These are phyloP conservation scores for Xanthoconium purpureum DNA, from an alignment of 768 basidiomycete species.

Conservation along the genomic window DNA sequence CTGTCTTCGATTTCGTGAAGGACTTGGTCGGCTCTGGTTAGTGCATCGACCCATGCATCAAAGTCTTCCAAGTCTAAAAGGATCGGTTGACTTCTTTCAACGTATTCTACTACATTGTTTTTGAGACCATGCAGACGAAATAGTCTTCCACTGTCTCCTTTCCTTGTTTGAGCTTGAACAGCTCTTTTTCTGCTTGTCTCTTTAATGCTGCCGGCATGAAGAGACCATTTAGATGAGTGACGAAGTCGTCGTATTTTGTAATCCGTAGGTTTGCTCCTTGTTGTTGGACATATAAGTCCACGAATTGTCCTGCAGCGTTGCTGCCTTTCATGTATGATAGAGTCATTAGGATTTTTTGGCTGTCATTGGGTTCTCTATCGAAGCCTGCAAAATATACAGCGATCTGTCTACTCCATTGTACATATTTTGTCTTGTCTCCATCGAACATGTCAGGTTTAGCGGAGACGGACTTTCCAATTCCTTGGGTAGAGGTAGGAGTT, in stretches of 20 bases:
- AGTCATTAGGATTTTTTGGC: neutral
- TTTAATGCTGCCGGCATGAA: too few species aligned
- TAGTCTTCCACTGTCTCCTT: neutral
- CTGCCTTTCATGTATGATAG: neutral
- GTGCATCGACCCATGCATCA: too few species aligned
- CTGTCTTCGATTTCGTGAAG: too few species aligned
- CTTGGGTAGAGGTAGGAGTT: too few species aligned
- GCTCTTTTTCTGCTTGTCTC: neutral
- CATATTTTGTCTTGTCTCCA: neutral
- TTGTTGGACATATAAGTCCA: neutral
- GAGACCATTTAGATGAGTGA: too few species aligned
- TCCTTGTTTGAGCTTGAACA: neutral
- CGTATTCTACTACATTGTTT: too few species aligned
- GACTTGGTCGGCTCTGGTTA: too few species aligned
- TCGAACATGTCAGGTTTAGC: neutral
- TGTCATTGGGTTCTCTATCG: neutral
- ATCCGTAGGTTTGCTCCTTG: too few species aligned
- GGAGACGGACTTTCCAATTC: neutral
- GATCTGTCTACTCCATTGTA: neutral
- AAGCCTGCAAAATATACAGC: neutral
- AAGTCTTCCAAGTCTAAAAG: too few species aligned
- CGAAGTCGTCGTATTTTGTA: too few species aligned
- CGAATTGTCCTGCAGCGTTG: neutral
- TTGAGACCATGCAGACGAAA: neutral
- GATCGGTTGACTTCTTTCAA: too few species aligned